A percentile compares a stretch with the other conserved stretches of the same genome.
Conservation (phyloP, 2,329 filamentous ascomycete genomes). For the Phialophora verrucosa region DNA sequence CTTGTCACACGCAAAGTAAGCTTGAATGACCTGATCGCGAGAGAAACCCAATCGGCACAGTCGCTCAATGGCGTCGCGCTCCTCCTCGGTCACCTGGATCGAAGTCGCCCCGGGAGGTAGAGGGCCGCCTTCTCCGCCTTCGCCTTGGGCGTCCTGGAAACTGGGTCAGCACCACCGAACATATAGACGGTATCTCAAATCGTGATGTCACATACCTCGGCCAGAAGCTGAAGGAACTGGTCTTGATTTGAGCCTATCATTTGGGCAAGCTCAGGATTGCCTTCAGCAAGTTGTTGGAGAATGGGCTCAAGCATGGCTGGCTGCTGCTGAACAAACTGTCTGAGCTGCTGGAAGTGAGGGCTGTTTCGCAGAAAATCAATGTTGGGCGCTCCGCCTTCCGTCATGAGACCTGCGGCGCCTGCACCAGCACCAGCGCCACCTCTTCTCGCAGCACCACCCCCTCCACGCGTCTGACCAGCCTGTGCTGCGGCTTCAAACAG, state of each 20-base stretch:
- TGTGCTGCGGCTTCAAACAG: constrained; percentile 92
- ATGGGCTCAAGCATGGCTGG: constrained; percentile 99
- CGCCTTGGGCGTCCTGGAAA: constrained; percentile 57
- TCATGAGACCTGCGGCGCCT: constrained; percentile 47
- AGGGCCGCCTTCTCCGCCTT: constrained; percentile 54
- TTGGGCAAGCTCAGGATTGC: constrained; percentile 91
- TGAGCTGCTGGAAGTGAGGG: constrained; percentile 95
- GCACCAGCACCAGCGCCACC: constrained; percentile 49
- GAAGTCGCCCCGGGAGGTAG: constrained; percentile 86
- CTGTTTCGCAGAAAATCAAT: constrained; percentile 95
- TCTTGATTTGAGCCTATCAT: constrained; percentile 91
- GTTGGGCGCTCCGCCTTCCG: constrained; percentile 60
- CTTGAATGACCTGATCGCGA: constrained; percentile 91
- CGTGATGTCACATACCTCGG: constrained; percentile 58
- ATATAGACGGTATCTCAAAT: neutral
- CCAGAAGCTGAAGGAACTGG: constrained; percentile 86
- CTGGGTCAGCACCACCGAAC: constrained; percentile 12
- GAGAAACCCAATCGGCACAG: constrained; percentile 92
- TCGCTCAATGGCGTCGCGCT: constrained; percentile 96
- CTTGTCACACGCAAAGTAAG: constrained; percentile 99
- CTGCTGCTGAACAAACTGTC: constrained; percentile 95
- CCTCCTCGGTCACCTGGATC: constrained; percentile 92
- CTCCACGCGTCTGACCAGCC: constrained; percentile 57
- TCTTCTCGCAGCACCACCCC: constrained; percentile 37
- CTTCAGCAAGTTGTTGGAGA: constrained; percentile 90